phyloP scores from a whole-genome alignment of 768 basidiomycete species.

The Clitopilus passeckerianus region DNA sequence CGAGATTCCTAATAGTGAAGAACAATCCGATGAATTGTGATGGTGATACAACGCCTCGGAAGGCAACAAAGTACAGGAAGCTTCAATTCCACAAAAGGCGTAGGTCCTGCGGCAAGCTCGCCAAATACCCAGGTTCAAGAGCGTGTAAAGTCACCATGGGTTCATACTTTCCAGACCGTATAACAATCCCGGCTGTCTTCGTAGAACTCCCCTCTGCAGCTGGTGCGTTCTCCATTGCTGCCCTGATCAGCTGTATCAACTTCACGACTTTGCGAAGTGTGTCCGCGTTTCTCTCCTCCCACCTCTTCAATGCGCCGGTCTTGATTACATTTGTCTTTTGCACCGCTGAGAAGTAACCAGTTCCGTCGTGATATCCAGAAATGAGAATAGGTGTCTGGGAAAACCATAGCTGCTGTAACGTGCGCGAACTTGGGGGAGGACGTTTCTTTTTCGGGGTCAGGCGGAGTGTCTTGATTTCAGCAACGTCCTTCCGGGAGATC shows the following conservation, averaged over 20 bases:
- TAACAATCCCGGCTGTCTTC: background rate
- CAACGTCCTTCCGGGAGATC: conserved; percentile 8
- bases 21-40: too few species aligned
- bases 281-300: conserved; percentile 10
- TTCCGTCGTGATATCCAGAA: conserved; percentile 13
- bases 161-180: background rate
- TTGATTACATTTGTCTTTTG: conserved; percentile 3
- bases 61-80: background rate
- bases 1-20: too few species aligned
- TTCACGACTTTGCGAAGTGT: conserved; percentile 9
- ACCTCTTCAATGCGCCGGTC: conserved; percentile 5
- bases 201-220: background rate
- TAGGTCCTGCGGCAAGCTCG: background rate
- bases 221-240: background rate
- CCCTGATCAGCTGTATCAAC: conserved; percentile 13
- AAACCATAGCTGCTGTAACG: conserved; percentile 15
- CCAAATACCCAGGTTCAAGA: background rate
- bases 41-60: background rate
- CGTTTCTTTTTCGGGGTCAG: background rate
- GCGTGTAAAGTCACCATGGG: background rate
- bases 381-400: conserved; percentile 14
- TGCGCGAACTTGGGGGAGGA: background rate
- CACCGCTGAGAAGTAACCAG: conserved; percentile 9
- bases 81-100: background rate
- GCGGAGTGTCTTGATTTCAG: conserved; percentile 16